A percentile compares a stretch with the other conserved stretches of the same genome.
These are phyloP conservation scores for Xylaria sp. DNA, from an alignment of 2,329 filamentous ascomycete species.

Conservation along the genomic window DNA sequence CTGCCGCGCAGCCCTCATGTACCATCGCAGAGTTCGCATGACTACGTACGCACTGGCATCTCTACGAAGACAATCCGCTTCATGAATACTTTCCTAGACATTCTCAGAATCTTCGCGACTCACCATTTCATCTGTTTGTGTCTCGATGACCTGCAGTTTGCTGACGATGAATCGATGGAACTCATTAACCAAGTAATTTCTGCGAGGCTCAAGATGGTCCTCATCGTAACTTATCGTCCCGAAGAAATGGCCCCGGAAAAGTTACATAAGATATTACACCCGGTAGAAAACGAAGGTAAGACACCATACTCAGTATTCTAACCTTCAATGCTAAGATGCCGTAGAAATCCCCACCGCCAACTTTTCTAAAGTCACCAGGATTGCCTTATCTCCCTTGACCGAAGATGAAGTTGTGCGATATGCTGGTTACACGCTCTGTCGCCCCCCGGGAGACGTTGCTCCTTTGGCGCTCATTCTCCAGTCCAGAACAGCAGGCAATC, in stretches of 20 bases:
- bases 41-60: slow-evolving; percentile 67
- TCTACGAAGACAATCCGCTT: slow-evolving; percentile 76
- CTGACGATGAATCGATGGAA: slow-evolving; percentile 87
- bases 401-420: slow-evolving; percentile 86
- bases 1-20: slow-evolving; percentile 51
- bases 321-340: slow-evolving; percentile 28
- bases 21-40: slow-evolving; percentile 64
- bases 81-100: slow-evolving; percentile 88
- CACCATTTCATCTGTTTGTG: slow-evolving; percentile 90
- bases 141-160: slow-evolving; percentile 89
- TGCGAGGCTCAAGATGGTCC: slow-evolving; percentile 80
- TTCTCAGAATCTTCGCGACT: slow-evolving; percentile 81
- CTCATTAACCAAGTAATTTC: slow-evolving; percentile 83
- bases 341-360: slow-evolving; percentile 57
- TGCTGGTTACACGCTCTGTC: slow-evolving; percentile 82
- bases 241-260: slow-evolving; percentile 69
- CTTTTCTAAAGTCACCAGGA: slow-evolving; percentile 70
- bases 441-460: slow-evolving; percentile 75
- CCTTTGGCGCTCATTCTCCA: slow-evolving; percentile 86
- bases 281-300: slow-evolving; percentile 63
- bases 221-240: slow-evolving; percentile 80
- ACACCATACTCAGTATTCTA: background rate
- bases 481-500: slow-evolving; percentile 87
- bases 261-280: slow-evolving; percentile 64
- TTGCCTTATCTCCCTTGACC: slow-evolving; percentile 76